Conservation (phyloP, 2,329 filamentous ascomycete genomes). For the Xylariales sp. region DNA sequence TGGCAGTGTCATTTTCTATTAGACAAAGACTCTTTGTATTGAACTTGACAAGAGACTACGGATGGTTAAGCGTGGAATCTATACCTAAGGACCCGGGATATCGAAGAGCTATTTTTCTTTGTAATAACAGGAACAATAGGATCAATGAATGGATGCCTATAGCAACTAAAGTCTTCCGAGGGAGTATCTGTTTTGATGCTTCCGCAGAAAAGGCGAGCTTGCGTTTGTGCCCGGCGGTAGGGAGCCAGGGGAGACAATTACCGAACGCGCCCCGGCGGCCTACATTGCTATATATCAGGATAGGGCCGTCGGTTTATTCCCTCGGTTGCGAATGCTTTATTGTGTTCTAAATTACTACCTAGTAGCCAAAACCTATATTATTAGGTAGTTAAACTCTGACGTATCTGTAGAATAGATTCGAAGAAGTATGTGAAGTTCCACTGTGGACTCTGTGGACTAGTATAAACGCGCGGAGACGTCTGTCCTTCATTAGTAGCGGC, state of each 20-base stretch:
- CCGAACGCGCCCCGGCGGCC: too few species aligned
- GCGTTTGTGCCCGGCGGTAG: too few species aligned
- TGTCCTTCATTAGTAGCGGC: not conserved
- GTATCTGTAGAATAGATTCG: constrained; percentile 23
- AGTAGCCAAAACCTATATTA: not conserved
- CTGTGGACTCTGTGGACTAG: constrained; percentile 23
- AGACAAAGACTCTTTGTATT: not conserved
- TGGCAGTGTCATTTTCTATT: not conserved
- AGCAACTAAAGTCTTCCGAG: too few species aligned
- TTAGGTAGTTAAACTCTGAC: not conserved
- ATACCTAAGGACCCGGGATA: not conserved
- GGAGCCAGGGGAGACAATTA: too few species aligned
- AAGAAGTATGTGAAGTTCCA: constrained; percentile 38
- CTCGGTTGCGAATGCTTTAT: too few species aligned
- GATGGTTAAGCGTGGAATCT: not conserved
- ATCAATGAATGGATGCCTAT: too few species aligned
- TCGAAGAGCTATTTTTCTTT: not conserved
- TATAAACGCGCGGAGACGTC: not conserved
- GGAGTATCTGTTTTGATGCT: not conserved
- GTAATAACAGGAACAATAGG: not conserved
- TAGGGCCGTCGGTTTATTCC: too few species aligned
- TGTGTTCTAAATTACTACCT: too few species aligned
- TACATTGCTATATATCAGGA: too few species aligned
- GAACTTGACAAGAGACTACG: not conserved
- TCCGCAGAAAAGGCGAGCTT: not conserved